A percentile compares a stretch with the other conserved stretches of the same genome.
These are phyloP conservation scores for Amaranthus cruentus DNA, from an alignment of 148 eudicot genomes.

Conservation along the genomic window DNA sequence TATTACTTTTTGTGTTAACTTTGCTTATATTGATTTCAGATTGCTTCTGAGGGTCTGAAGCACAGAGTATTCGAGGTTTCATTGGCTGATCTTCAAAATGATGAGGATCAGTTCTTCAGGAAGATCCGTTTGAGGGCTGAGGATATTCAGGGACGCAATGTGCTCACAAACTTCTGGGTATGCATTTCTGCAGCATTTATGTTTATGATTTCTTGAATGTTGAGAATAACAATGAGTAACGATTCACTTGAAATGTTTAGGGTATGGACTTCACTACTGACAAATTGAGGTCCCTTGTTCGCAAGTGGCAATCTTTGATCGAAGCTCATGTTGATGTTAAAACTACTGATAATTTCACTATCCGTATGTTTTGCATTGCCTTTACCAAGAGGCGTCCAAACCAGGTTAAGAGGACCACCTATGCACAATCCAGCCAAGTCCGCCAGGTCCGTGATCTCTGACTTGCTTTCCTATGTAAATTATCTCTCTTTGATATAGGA, in stretches of 20 bases:
- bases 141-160: constrained; percentile 77
- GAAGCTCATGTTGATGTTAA: constrained; percentile 89
- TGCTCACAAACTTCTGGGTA: constrained; percentile 77
- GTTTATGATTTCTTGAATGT: background rate
- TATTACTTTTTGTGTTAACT: too few species aligned
- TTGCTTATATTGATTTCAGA: constrained; percentile 13
- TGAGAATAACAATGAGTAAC: background rate
- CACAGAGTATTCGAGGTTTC: constrained; percentile 41
- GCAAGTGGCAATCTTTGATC: constrained; percentile 72
- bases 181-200: background rate
- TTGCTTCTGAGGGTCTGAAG: constrained; percentile 47
- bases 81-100: constrained; percentile 42
- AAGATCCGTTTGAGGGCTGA: constrained; percentile 80
- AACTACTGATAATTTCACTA: constrained; percentile 62
- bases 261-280: constrained; percentile 76
- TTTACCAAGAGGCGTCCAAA: constrained; percentile 78
- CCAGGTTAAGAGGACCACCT: constrained; percentile 70
- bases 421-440: constrained; percentile 73
- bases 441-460: constrained; percentile 37
- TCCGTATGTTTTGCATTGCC: constrained; percentile 75
- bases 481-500: too few species aligned
- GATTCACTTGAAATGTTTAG: constrained; percentile 16
- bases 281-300: constrained; percentile 69
- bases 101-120: constrained; percentile 67
- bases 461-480: rapidly evolving